Percentiles rank a stretch among this genome's conserved stretches.
Evolutionary conservation across 2,329 filamentous ascomycete genomes (phyloP).

Genomic region (Lachnellula hyalina): DNA sequence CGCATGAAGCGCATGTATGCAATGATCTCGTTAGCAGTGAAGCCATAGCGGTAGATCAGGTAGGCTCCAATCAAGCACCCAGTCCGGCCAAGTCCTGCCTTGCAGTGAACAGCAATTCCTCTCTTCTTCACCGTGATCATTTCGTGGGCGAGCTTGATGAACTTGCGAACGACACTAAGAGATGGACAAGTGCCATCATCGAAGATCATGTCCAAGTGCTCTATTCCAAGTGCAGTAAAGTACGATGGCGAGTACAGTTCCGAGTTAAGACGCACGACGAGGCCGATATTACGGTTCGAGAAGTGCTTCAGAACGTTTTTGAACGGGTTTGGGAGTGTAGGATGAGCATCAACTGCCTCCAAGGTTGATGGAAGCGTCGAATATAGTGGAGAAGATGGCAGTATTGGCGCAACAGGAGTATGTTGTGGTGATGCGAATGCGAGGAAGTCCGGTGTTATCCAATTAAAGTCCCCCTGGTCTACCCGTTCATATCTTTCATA

Average conservation of each 20-base stretch:
- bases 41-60: constrained; percentile 93
- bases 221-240: constrained; percentile 91
- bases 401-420: constrained; percentile 66
- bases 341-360: constrained; percentile 64
- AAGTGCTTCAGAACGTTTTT: constrained; percentile 95
- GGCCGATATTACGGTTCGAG: constrained; percentile 76
- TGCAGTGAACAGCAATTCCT: constrained; percentile 96
- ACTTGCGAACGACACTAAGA: constrained; percentile 82
- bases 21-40: constrained; percentile 95
- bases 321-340: constrained; percentile 76
- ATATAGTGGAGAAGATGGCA: constrained; percentile 67
- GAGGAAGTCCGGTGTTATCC: constrained; percentile 91
- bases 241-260: constrained; percentile 95
- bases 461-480: constrained; percentile 99
- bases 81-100: constrained; percentile 90
- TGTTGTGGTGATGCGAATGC: constrained; percentile 95
- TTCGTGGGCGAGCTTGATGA: constrained; percentile 90
- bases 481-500: constrained; percentile 95
- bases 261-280: constrained; percentile 93
- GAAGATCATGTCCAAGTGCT: constrained; percentile 98
- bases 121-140: constrained; percentile 88
- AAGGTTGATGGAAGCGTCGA: constrained; percentile 68
- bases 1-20: constrained; percentile 99
- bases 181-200: constrained; percentile 96
- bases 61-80: constrained; percentile 97